Evolutionary conservation across 768 basidiomycete species (phyloP), one percentile per base, ranked within the genome.

Genomic region (Leucosporidium scottii): DNA sequence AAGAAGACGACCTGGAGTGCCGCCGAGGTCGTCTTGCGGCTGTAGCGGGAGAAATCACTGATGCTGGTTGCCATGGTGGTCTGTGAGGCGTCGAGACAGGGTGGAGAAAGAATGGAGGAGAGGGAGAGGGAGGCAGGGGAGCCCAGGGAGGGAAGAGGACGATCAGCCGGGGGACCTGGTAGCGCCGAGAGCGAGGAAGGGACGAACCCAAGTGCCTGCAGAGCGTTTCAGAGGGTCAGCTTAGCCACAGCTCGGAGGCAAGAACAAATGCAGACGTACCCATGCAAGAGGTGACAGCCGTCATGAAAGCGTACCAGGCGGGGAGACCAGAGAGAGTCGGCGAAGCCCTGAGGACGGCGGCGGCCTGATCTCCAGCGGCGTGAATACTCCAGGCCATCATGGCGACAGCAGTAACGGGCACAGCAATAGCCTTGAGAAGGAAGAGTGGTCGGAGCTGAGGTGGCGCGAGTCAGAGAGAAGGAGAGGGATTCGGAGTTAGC

Each of bases 1-100:
- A 73, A 68, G 62, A 75, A 53, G 31, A 69, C 59, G 67, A 76
- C 44, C 63, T 72, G 71, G 8, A 59, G 21, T 15, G 55, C 39
- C 15, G 71, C 71, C n/a, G 66, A 62, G 10, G 34, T 28, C 8
- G 48, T 47, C 49, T 51, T 66, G 20, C 44, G 30, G 23, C 39
- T 30, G 50, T 68, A 72, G 0, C 71, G 51, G 1, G 55, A 48
- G 50, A 72, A 68, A 54, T 72, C 71, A 39, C 58, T 18, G 53
- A 54, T 54, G 53, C 30, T 54, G 30, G 25, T 25, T 7, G 53
- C 53, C n/a, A 54, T 25, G n/a, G 53, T 31, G 28, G 64, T 13
- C n/a, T 4, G 25, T 15, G 6, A 21, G n/a, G 10, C 4, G 27
- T 28, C 6, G 18, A 20, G 44, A 44, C 3, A 44, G 39, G 6